These are phyloP conservation scores for Komagataella mondaviorum DNA, from an alignment of 805 yeast genomes.

Conservation along the genomic window DNA sequence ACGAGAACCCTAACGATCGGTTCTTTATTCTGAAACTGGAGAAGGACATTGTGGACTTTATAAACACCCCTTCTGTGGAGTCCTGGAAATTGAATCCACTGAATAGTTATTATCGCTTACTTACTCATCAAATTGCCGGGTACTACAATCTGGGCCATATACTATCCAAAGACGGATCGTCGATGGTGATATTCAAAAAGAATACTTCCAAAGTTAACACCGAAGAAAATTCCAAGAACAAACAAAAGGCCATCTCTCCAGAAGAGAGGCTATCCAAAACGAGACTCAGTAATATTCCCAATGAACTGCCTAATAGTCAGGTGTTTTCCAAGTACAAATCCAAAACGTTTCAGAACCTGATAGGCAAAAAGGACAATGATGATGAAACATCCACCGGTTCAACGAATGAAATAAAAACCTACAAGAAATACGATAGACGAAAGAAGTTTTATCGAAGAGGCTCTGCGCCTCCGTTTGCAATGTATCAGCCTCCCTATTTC, in stretches of 20 bases:
- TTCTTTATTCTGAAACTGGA: conserved; percentile 37
- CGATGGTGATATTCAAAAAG: conserved; percentile 25
- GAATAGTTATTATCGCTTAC: conserved; percentile 56
- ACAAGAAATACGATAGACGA: background rate
- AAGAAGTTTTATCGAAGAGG: background rate
- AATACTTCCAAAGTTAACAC: conserved; percentile 22
- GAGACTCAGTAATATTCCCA: conserved; percentile 13
- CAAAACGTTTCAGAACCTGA: background rate
- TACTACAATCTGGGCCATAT: conserved; percentile 51
- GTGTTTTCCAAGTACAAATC: background rate
- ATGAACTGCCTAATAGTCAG: conserved; percentile 2
- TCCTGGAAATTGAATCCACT: conserved; percentile 34
- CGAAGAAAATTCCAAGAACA: conserved; percentile 17
- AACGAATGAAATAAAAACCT: background rate
- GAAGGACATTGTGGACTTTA: conserved; percentile 29
- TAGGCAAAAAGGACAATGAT: background rate
- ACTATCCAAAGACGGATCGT: conserved; percentile 33
- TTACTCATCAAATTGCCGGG: conserved; percentile 60
- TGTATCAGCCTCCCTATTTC: background rate
- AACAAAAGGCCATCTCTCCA: conserved; percentile 4
- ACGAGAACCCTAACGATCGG: conserved; percentile 26
- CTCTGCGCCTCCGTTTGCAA: background rate
- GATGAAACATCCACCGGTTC: background rate
- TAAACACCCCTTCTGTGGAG: conserved; percentile 23
- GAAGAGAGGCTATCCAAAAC: conserved; percentile 17